These are phyloP conservation scores for Ophiostoma triangulosporum DNA, from an alignment of 2,329 filamentous ascomycete genomes.

Conservation along the genomic window DNA sequence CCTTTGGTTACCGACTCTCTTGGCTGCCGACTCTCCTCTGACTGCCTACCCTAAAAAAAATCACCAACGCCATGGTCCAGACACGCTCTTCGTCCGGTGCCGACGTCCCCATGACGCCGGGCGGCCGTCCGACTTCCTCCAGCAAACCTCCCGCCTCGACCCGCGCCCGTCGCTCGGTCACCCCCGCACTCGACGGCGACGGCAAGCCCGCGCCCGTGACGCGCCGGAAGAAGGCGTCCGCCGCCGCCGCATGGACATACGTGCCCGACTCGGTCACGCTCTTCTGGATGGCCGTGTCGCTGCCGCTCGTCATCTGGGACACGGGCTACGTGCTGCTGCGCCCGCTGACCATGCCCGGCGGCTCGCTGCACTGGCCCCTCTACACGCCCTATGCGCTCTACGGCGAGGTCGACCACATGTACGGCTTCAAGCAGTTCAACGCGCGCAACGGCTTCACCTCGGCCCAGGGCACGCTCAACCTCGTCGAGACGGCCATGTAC, in stretches of 20 bases:
- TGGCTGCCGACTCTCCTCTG: too few species aligned
- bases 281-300: conserved; percentile 58
- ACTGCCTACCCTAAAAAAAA: too few species aligned
- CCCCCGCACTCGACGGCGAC: not conserved
- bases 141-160: conserved; percentile 6
- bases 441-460: conserved; percentile 59
- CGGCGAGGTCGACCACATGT: conserved; percentile 65
- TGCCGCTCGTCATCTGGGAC: conserved; percentile 76
- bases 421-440: conserved; percentile 62
- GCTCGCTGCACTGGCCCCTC: conserved; percentile 54
- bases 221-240: conserved; percentile 2
- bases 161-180: conserved; percentile 3
- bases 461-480: conserved; percentile 47
- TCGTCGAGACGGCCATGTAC: conserved; percentile 24
- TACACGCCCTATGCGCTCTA: conserved; percentile 73
- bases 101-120: conserved; percentile 7
- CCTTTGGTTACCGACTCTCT: not conserved
- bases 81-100: conserved; percentile 16
- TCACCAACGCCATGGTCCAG: conserved; percentile 12
- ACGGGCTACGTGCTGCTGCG: conserved; percentile 64
- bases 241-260: conserved; percentile 27
- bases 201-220: not conserved
- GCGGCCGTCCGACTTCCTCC: not conserved
- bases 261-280: conserved; percentile 34
- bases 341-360: conserved; percentile 71